These are phyloP conservation scores for Penicillium sp. DNA, from an alignment of 2,329 filamentous ascomycete genomes.

Conservation along the genomic window DNA sequence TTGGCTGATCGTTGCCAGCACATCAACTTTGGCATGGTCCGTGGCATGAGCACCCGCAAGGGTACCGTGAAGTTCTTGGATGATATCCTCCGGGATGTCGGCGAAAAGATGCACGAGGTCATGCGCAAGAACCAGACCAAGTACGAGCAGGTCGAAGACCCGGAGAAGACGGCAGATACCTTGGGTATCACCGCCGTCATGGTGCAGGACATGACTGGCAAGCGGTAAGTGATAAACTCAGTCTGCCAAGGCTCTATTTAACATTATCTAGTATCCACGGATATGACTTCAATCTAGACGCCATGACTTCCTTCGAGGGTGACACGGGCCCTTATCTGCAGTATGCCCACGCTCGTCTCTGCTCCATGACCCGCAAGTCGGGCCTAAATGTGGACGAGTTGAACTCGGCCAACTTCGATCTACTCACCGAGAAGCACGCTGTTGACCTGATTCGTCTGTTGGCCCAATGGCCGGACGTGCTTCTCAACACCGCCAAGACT, in stretches of 20 bases:
- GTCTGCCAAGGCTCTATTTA: slow-evolving; percentile 15
- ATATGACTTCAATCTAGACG: slow-evolving; percentile 60
- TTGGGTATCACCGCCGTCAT: slow-evolving; percentile 93
- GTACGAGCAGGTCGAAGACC: slow-evolving; percentile 83
- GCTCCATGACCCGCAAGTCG: slow-evolving; percentile 55
- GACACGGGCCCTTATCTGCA: slow-evolving; percentile 62
- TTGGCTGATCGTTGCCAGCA: slow-evolving; percentile 55
- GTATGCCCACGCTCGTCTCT: slow-evolving; percentile 57
- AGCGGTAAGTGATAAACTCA: slow-evolving; percentile 54
- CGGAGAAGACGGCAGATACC: slow-evolving; percentile 72
- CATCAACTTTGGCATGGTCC: slow-evolving; percentile 62
- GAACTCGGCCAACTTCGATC: slow-evolving; percentile 50
- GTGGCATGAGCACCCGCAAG: slow-evolving; percentile 60
- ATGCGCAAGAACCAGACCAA: slow-evolving; percentile 89
- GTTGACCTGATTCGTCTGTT: slow-evolving; percentile 57
- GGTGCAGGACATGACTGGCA: slow-evolving; percentile 97
- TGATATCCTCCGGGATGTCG: slow-evolving; percentile 70
- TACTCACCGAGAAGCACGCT: slow-evolving; percentile 58
- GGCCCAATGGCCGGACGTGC: slow-evolving; percentile 60
- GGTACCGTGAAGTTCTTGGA: slow-evolving; percentile 69
- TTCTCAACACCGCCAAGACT: slow-evolving; percentile 58
- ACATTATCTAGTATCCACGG: slow-evolving; percentile 50
- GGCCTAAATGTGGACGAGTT: slow-evolving; percentile 46
- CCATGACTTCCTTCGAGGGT: slow-evolving; percentile 61
- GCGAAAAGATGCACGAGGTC: slow-evolving; percentile 94